phyloP scores from a whole-genome alignment of 352 stramenopile species.

The Phytophthora kernoviae region DNA sequence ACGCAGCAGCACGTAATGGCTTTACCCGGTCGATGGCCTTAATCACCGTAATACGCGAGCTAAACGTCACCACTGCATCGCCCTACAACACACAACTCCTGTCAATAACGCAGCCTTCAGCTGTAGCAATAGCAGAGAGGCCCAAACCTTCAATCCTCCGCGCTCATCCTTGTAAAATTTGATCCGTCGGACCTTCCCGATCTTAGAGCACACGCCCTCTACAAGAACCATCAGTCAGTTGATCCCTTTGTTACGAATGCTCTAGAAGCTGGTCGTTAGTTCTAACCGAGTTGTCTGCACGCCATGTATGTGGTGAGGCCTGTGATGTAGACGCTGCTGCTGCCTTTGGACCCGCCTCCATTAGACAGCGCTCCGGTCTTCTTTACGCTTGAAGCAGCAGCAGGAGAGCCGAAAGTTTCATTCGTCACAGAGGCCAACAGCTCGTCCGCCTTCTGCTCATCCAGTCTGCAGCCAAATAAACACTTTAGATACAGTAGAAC shows the following conservation, averaged over 20 bases:
- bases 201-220: slow-evolving; percentile 74
- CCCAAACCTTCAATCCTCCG: slow-evolving; percentile 69
- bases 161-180: slow-evolving; percentile 88
- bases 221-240: neutral
- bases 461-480: slow-evolving; percentile 37
- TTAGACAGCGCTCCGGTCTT: neutral
- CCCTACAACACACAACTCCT: slow-evolving; percentile 33
- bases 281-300: slow-evolving; percentile 78
- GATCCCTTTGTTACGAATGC: neutral
- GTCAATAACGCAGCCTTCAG: neutral
- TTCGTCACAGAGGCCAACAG: slow-evolving; percentile 37
- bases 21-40: slow-evolving; percentile 79
- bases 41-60: slow-evolving; percentile 61
- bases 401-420: slow-evolving; percentile 6
- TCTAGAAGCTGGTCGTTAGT: neutral
- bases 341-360: slow-evolving; percentile 33
- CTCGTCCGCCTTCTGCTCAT: slow-evolving; percentile 55
- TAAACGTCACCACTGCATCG: slow-evolving; percentile 87
- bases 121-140: neutral
- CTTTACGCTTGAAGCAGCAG: slow-evolving; percentile 7
- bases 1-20: slow-evolving; percentile 1
- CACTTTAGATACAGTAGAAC: neutral
- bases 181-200: slow-evolving; percentile 84
- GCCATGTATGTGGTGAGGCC: slow-evolving; percentile 83
- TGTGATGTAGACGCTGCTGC: slow-evolving; percentile 82